Conservation (phyloP, 2,329 filamentous ascomycete species). For the Grosmannia serpens region DNA sequence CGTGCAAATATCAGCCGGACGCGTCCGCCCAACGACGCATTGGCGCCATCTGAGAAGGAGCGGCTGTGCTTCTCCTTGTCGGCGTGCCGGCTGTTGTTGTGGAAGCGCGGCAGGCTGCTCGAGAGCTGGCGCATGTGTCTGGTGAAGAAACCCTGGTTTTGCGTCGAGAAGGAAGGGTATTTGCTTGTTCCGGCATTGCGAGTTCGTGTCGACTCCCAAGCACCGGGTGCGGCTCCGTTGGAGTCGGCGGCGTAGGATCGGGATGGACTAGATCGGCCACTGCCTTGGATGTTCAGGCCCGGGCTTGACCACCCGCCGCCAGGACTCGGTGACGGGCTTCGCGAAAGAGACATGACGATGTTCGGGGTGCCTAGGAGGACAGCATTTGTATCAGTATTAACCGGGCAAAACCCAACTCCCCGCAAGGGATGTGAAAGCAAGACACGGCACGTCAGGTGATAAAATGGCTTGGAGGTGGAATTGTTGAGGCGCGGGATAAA, state of each 20-base stretch:
- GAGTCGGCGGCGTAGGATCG: slow-evolving; percentile 34
- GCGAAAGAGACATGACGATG: slow-evolving; percentile 67
- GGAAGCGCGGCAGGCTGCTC: slow-evolving; percentile 65
- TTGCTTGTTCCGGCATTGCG: slow-evolving; percentile 52
- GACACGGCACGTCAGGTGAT: neutral
- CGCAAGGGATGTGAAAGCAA: neutral
- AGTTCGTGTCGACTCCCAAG: slow-evolving; percentile 57
- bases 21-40: slow-evolving; percentile 34
- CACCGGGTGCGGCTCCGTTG: slow-evolving; percentile 44
- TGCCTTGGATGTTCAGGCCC: slow-evolving; percentile 57
- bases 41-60: slow-evolving; percentile 40
- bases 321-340: slow-evolving; percentile 74
- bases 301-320: slow-evolving; percentile 85
- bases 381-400: neutral
- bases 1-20: slow-evolving; percentile 33
- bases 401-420: neutral
- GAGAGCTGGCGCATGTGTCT: slow-evolving; percentile 75
- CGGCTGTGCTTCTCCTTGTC: slow-evolving; percentile 69
- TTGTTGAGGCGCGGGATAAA: neutral
- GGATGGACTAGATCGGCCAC: slow-evolving; percentile 57
- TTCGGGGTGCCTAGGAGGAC: slow-evolving; percentile 38
- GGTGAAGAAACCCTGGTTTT: slow-evolving; percentile 78
- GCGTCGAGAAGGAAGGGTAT: slow-evolving; percentile 68
- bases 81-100: slow-evolving; percentile 34
- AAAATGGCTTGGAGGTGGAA: neutral